Percentiles rank a stretch among this genome's conserved stretches.
Evolutionary conservation across 2,329 filamentous ascomycete species (phyloP).

Genomic region (Ascosphaera aggregata): DNA sequence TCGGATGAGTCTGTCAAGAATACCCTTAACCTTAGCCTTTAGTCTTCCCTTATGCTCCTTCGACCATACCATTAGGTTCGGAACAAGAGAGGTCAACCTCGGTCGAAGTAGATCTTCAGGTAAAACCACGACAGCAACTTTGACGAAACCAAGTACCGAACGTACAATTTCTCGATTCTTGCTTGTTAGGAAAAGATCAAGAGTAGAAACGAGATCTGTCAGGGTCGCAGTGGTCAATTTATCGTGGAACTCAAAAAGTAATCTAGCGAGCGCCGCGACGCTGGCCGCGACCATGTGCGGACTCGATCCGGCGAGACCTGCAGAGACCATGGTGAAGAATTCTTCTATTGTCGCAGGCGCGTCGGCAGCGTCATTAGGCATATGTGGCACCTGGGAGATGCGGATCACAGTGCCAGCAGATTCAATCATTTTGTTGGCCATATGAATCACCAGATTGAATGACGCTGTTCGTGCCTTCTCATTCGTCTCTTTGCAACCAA

Average conservation of each 20-base stretch:
- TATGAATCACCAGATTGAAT: slow-evolving; percentile 71
- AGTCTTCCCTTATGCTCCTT: slow-evolving; percentile 97
- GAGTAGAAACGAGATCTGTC: slow-evolving; percentile 70
- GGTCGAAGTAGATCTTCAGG: slow-evolving; percentile 58
- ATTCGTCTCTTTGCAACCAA: slow-evolving; percentile 93
- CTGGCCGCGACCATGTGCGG: slow-evolving; percentile 95
- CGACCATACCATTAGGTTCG: slow-evolving; percentile 85
- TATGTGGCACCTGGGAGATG: slow-evolving; percentile 68
- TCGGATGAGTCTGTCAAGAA: slow-evolving; percentile 79
- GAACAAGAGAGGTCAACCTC: slow-evolving; percentile 52
- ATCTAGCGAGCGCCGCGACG: slow-evolving; percentile 84
- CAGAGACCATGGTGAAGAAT: slow-evolving; percentile 95
- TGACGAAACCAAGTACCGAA: slow-evolving; percentile 86
- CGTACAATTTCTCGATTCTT: slow-evolving; percentile 95
- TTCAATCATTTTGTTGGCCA: slow-evolving; percentile 62
- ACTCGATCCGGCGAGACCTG: slow-evolving; percentile 73
- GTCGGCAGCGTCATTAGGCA: slow-evolving; percentile 56
- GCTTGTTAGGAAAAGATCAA: slow-evolving; percentile 87
- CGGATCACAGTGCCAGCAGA: slow-evolving; percentile 47
- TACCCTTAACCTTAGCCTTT: slow-evolving; percentile 93
- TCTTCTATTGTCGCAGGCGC: slow-evolving; percentile 72
- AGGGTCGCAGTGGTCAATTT: slow-evolving; percentile 45
- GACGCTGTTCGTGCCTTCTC: slow-evolving; percentile 77
- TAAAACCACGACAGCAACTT: slow-evolving; percentile 76
- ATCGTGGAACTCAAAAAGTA: slow-evolving; percentile 74